Conservation (phyloP, 2,329 filamentous ascomycete genomes). For the Fusarium chaquense region DNA sequence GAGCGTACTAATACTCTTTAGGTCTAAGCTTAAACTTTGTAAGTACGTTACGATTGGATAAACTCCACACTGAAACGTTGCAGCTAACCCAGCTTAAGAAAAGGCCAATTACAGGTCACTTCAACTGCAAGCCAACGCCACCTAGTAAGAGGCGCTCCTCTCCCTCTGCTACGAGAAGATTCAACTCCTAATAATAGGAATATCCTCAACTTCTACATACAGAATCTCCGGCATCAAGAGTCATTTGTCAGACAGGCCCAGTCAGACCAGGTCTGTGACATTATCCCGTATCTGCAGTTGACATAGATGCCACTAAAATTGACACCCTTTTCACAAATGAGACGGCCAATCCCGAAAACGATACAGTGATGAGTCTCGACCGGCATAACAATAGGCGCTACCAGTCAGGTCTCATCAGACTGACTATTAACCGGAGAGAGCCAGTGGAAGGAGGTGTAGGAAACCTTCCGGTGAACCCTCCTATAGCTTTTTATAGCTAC, state of each 20-base stretch:
- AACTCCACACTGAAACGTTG: background rate
- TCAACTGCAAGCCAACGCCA: background rate
- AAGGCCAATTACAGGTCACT: background rate
- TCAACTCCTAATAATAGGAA: background rate
- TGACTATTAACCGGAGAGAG: too few relatives aligned
- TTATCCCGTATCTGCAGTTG: background rate
- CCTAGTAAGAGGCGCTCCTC: background rate
- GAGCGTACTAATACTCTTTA: background rate
- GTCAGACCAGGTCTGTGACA: background rate
- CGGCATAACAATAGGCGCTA: too few relatives aligned
- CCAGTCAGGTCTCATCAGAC: too few relatives aligned
- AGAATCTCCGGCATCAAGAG: too few relatives aligned
- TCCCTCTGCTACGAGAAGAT: background rate
- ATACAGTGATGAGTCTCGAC: background rate
- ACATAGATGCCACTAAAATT: too few relatives aligned
- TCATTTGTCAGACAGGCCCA: background rate
- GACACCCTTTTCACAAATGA: too few relatives aligned
- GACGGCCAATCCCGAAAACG: background rate
- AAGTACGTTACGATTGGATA: background rate
- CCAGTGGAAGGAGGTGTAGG: background rate
- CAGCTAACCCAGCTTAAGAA: background rate
- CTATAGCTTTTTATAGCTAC: background rate
- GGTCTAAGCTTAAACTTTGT: background rate
- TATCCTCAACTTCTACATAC: fast-evolving
- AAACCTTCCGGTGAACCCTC: background rate